These are phyloP conservation scores for Lizonia empirigonia DNA, from an alignment of 2,329 filamentous ascomycete species.

Conservation along the genomic window DNA sequence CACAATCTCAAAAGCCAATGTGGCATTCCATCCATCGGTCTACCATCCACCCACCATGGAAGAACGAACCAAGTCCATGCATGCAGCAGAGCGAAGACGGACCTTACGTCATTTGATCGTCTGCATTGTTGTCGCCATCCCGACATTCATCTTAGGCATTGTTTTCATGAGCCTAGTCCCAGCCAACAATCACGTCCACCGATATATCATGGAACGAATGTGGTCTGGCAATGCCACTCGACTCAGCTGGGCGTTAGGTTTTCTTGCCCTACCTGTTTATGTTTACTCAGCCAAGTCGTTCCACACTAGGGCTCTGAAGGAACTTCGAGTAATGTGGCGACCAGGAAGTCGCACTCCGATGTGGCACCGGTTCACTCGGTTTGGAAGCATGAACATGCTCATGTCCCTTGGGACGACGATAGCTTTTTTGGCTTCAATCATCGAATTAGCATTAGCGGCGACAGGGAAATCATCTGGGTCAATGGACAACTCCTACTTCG, in stretches of 20 bases:
- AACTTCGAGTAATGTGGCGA: constrained; percentile 78
- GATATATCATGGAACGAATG: constrained; percentile 73
- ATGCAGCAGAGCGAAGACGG: constrained; percentile 69
- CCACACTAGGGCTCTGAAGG: constrained; percentile 77
- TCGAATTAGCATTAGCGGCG: constrained; percentile 69
- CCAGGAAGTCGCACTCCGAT: constrained; percentile 74
- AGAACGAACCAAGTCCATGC: constrained; percentile 76
- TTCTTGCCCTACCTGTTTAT: constrained; percentile 84
- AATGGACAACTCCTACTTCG: constrained; percentile 70
- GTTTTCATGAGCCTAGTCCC: constrained; percentile 87
- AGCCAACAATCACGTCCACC: constrained; percentile 60
- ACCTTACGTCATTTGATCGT: constrained; percentile 74
- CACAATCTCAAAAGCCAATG: constrained; percentile 69
- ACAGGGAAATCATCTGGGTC: constrained; percentile 44
- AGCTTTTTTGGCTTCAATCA: constrained; percentile 82
- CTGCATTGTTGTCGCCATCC: constrained; percentile 72
- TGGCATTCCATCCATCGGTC: constrained; percentile 69
- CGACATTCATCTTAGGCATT: constrained; percentile 85
- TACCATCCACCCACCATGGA: constrained; percentile 84
- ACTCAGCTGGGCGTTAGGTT: constrained; percentile 77
- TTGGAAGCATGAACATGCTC: constrained; percentile 95
- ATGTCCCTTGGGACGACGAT: constrained; percentile 88
- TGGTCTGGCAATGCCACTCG: constrained; percentile 72
- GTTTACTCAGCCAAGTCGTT: constrained; percentile 86
- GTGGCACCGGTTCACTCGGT: constrained; percentile 80